Base-by-base conservation (phyloP, 208 protist species). In the Herpetomonas samuelpessoai region DNA sequence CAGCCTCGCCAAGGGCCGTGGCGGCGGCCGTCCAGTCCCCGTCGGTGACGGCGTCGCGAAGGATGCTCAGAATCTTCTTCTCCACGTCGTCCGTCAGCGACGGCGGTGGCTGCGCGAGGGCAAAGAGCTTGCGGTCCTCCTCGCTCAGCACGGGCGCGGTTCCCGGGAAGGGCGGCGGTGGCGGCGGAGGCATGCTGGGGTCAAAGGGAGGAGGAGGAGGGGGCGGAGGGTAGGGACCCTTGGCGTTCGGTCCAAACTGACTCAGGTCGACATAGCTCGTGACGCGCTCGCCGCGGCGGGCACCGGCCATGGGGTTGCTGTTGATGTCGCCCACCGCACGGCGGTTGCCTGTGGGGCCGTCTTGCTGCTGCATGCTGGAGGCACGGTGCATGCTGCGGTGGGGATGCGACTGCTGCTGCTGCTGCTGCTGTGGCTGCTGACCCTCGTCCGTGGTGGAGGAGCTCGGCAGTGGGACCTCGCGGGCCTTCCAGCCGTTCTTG, bases 121-220 rank as follows among this genome's bases (percentile, higher is more conserved):
- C 62, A 44, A 91, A 52, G 25, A 81, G 52, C 71, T 92, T 92
- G 60, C 56, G 69, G 56, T 92, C 82, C 46, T 93, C 86, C 51
- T 79, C 73, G 25, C 38, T 81, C 48, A 81, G 50, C 60, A 65
- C 53, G 14, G 35, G 55, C 41, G 47, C 2, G 9, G 56, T 16
- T 18, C 64, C 47, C 25, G 31, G 45, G 16, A 10, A 9, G 51
- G 57, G 57, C 22, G 48, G 38, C 48, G 35, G 69, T 47, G 62
- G 64, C 46, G 57, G 55, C 27, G 44, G 26, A 48, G 39, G 53
- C 22, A 35, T 21, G 48, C 19, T 53, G 24, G 24, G 56, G 41
- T 63, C 62, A 3, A 46, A 48, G n/a, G 55, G 38, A 6, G 62
- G 25, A 31, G 57, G 55, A 68, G 73, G 21, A 35, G 51, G 30